These are phyloP conservation scores for Serendipita sp. DNA, from an alignment of 768 basidiomycete genomes.

Conservation along the genomic window DNA sequence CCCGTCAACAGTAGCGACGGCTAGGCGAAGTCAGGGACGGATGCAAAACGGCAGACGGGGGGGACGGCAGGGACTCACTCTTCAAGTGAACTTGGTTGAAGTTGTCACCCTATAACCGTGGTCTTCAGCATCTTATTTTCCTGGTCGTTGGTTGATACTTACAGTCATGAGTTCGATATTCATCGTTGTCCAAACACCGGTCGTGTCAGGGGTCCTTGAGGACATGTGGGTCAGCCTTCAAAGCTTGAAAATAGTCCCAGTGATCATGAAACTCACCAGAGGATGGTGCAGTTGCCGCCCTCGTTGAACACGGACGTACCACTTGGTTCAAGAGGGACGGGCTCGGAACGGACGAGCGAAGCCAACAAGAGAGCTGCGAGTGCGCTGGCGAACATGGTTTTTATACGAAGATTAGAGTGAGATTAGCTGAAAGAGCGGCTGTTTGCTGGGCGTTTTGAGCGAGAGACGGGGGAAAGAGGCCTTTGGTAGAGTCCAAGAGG, in stretches of 20 bases:
- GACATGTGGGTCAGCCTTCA: background rate
- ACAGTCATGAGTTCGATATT: slow-evolving; percentile 70
- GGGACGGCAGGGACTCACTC: slow-evolving; percentile 14
- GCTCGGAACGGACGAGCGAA: slow-evolving; percentile 20
- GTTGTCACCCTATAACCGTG: slow-evolving; percentile 22
- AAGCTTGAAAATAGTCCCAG: slow-evolving; percentile 8
- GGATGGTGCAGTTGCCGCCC: slow-evolving; percentile 37
- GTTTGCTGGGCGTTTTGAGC: background rate
- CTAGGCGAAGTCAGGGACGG: slow-evolving; percentile 22
- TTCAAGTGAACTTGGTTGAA: slow-evolving; percentile 47
- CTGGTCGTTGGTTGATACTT: slow-evolving; percentile 9
- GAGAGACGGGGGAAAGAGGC: background rate
- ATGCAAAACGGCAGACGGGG: background rate
- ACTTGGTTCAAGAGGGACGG: slow-evolving; percentile 39
- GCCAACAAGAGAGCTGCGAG: slow-evolving; percentile 8
- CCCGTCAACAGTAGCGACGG: slow-evolving; percentile 50
- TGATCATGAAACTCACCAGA: slow-evolving; percentile 27
- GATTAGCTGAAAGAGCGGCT: background rate
- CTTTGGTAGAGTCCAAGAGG: background rate
- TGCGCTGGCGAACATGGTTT: background rate
- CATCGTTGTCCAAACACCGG: slow-evolving; percentile 52
- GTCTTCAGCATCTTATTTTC: too few species aligned
- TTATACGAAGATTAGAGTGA: background rate
- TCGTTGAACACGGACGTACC: slow-evolving; percentile 42
- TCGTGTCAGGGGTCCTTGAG: slow-evolving; percentile 12